Evolutionary conservation across 148 eudicot species (phyloP).

Genomic region (Rhododendron williamsianum): DNA sequence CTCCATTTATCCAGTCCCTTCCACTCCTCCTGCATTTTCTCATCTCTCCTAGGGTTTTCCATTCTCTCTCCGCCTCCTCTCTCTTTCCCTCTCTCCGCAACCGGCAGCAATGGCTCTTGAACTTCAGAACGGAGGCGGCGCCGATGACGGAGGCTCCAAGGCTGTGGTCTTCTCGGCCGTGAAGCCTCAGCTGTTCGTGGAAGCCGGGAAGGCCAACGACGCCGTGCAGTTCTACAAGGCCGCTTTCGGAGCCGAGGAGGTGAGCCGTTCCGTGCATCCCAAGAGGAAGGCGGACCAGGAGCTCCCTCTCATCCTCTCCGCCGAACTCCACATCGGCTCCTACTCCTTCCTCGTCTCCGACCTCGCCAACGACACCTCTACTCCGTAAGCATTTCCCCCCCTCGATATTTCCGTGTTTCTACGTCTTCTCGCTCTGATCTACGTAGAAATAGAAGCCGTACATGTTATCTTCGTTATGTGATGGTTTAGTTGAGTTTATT

Average conservation of each 20-base stretch:
- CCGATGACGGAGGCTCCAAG: slow-evolving; percentile 15
- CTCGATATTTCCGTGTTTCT: not conserved
- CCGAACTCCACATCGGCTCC: slow-evolving; percentile 20
- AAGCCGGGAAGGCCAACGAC: slow-evolving; percentile 58
- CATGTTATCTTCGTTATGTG: not conserved
- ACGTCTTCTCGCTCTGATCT: not conserved
- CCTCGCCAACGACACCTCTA: slow-evolving; percentile 36
- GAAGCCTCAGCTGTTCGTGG: slow-evolving; percentile 60
- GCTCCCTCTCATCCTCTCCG: slow-evolving; percentile 57
- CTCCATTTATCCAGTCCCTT: not conserved
- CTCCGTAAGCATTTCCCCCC: slow-evolving; percentile 6
- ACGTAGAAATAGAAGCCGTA: not conserved
- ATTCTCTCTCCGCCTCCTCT: not conserved
- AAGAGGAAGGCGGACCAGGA: slow-evolving; percentile 95
- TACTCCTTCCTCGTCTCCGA: slow-evolving; percentile 51
- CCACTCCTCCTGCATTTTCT: not conserved
- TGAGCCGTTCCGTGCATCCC: slow-evolving; percentile 28
- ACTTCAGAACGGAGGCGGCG: slow-evolving; percentile 31
- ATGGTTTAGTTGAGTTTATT: too few relatives aligned
- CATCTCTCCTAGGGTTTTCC: not conserved
- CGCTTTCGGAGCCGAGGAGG: slow-evolving; percentile 70
- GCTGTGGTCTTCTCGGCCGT: slow-evolving; percentile 40
- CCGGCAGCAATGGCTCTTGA: slow-evolving; percentile 32
- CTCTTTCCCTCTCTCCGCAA: slow-evolving; percentile 24
- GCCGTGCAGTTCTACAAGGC: slow-evolving; percentile 82